A percentile compares a stretch with the other conserved stretches of the same genome.
These are phyloP conservation scores for Bisporella sp. DNA, from an alignment of 2,329 filamentous ascomycete genomes.

Conservation along the genomic window DNA sequence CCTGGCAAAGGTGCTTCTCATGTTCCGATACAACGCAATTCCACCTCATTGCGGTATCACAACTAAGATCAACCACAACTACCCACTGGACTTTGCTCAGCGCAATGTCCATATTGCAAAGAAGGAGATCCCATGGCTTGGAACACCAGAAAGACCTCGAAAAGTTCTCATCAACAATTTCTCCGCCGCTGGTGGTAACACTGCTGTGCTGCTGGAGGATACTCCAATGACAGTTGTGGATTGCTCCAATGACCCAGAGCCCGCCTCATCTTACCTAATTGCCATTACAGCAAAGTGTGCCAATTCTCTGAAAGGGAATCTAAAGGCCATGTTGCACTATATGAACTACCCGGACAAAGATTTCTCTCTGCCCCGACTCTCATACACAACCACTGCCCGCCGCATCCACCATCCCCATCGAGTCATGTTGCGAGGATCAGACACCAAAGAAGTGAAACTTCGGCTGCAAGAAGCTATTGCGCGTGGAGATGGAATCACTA, in stretches of 20 bases:
- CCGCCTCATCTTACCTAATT: background rate
- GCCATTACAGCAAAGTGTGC: background rate
- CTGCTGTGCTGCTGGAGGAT: background rate
- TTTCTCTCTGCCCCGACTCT: background rate
- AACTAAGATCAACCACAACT: background rate
- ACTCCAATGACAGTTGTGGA: background rate
- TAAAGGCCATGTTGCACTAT: background rate
- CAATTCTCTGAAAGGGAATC: background rate
- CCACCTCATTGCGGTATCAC: background rate
- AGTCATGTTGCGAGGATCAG: slow-evolving; percentile 1
- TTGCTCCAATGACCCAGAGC: background rate
- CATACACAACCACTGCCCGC: background rate
- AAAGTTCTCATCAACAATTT: slow-evolving; percentile 35
- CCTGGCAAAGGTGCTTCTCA: background rate
- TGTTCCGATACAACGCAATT: background rate
- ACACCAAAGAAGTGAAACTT: background rate
- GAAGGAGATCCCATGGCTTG: background rate
- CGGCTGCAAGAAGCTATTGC: background rate
- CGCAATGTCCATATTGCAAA: background rate
- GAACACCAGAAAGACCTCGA: slow-evolving; percentile 19
- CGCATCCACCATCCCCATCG: background rate
- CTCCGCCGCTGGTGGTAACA: slow-evolving; percentile 19
- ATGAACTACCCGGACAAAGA: background rate
- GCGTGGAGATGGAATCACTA: background rate
- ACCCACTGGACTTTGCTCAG: background rate